Evolutionary conservation across 164 flowering plant species (phyloP).

Genomic region (Berberis vulgaris): DNA sequence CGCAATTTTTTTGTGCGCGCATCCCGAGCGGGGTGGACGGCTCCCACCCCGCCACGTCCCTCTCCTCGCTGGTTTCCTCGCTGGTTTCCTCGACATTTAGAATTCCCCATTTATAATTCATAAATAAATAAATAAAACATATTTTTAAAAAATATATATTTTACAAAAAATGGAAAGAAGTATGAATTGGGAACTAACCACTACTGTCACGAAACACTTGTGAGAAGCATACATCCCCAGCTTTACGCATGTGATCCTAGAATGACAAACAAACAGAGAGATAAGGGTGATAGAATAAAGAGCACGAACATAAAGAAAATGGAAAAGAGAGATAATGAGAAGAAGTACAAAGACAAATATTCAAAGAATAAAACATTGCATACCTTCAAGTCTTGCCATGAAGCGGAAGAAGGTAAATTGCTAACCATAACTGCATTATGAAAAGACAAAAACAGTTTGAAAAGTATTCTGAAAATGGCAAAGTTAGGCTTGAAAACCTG

Average conservation of each 20-base stretch:
- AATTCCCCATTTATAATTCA: too few relatives aligned
- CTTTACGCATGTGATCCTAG: slow-evolving; percentile 95
- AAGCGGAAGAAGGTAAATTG: not conserved
- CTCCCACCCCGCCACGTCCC: too few relatives aligned
- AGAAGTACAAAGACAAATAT: not conserved
- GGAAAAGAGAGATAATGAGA: not conserved
- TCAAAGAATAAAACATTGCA: not conserved
- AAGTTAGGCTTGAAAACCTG: not conserved
- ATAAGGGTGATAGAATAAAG: not conserved
- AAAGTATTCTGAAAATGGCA: not conserved
- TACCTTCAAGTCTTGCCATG: slow-evolving; percentile 1
- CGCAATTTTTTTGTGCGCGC: too few relatives aligned
- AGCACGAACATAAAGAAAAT: not conserved
- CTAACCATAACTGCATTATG: slow-evolving; percentile 33
- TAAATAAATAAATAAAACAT: too few relatives aligned
- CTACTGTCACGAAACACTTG: slow-evolving; percentile 83
- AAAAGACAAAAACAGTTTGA: not conserved
- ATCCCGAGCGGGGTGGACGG: too few relatives aligned
- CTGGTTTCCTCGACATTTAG: too few relatives aligned
- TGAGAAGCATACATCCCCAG: slow-evolving; percentile 97
- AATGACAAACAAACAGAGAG: not conserved
- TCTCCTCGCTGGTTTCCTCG: too few relatives aligned
- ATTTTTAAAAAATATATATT: too few relatives aligned
- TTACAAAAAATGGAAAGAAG: not conserved
- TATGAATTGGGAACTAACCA: slow-evolving; percentile 36